Evolutionary conservation across 208 protist genomes (phyloP).

Genomic region (Crithidia expoeki): DNA sequence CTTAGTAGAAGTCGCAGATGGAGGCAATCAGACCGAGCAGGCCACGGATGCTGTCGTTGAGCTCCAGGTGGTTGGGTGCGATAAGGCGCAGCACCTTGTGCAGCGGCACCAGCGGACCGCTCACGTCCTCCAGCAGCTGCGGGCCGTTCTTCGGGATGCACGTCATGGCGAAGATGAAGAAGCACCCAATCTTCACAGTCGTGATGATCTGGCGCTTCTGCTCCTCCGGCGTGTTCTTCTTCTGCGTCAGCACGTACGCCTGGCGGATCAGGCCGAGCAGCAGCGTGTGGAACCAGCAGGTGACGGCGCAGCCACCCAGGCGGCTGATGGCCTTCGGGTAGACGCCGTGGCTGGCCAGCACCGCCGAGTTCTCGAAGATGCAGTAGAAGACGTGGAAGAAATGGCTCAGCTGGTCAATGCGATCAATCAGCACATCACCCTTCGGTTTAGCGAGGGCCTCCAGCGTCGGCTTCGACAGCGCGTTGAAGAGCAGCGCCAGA

Average conservation of each 20-base stretch:
- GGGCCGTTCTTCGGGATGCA: constrained; percentile 80
- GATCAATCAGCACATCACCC: constrained; percentile 59
- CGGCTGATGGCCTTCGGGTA: constrained; percentile 51
- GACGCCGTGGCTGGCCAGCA: constrained; percentile 73
- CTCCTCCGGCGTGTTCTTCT: constrained; percentile 71
- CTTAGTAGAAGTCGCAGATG: constrained; percentile 89
- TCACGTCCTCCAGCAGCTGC: constrained; percentile 70
- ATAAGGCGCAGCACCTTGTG: constrained; percentile 73
- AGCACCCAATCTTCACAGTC: constrained; percentile 81
- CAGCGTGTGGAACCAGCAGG: constrained; percentile 89
- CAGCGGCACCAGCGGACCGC: constrained; percentile 71
- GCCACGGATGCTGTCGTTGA: constrained; percentile 78
- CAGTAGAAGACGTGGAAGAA: constrained; percentile 86
- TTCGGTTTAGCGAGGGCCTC: constrained; percentile 58
- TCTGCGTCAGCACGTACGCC: constrained; percentile 74
- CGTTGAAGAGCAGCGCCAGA: constrained; percentile 79
- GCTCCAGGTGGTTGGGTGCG: constrained; percentile 67
- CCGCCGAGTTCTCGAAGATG: constrained; percentile 84
- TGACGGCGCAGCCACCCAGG: constrained; percentile 74
- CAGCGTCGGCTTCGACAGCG: constrained; percentile 66
- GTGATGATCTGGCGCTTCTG: constrained; percentile 73
- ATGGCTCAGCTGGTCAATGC: constrained; percentile 73
- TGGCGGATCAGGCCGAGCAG: constrained; percentile 68
- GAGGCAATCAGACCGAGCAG: constrained; percentile 76
- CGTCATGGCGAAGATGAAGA: constrained; percentile 82